Percentiles rank a stretch among this genome's conserved stretches.
Conservation (phyloP, 352 stramenopile species). For the Pythium rhizo-oryzae region DNA sequence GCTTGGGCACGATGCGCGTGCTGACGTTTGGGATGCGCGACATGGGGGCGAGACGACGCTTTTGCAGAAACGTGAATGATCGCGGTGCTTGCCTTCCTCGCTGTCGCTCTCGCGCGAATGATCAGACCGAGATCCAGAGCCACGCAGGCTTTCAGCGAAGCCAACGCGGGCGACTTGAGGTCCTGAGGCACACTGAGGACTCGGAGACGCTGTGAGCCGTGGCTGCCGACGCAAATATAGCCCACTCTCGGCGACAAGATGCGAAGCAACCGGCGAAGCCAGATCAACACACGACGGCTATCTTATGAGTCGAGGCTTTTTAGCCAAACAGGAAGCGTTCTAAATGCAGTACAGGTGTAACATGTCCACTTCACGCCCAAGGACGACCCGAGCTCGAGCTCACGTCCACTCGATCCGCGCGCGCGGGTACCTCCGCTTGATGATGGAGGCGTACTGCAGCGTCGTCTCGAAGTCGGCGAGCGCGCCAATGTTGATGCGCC, state of each 20-base stretch:
- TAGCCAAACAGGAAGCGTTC: too few relatives aligned
- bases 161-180: too few relatives aligned
- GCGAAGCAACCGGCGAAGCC: too few relatives aligned
- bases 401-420: slow-evolving; percentile 74
- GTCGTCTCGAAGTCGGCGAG: slow-evolving; percentile 73
- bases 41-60: slow-evolving; percentile 38
- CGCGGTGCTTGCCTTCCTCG: background rate
- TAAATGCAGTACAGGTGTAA: background rate
- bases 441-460: slow-evolving; percentile 51
- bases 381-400: slow-evolving; percentile 3
- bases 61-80: slow-evolving; percentile 27
- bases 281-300: too few relatives aligned
- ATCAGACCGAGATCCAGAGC: background rate
- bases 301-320: too few relatives aligned
- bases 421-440: slow-evolving; percentile 67
- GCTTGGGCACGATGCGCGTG: slow-evolving; percentile 82
- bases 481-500: slow-evolving; percentile 67
- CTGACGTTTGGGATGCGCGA: slow-evolving; percentile 81
- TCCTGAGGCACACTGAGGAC: background rate
- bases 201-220: too few relatives aligned
- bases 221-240: too few relatives aligned
- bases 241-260: too few relatives aligned
- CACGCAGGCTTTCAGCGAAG: too few relatives aligned
- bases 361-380: too few relatives aligned
- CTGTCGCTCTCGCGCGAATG: background rate